Conservation (phyloP, 345 rosid genomes). For the Reutealis trisperma region DNA sequence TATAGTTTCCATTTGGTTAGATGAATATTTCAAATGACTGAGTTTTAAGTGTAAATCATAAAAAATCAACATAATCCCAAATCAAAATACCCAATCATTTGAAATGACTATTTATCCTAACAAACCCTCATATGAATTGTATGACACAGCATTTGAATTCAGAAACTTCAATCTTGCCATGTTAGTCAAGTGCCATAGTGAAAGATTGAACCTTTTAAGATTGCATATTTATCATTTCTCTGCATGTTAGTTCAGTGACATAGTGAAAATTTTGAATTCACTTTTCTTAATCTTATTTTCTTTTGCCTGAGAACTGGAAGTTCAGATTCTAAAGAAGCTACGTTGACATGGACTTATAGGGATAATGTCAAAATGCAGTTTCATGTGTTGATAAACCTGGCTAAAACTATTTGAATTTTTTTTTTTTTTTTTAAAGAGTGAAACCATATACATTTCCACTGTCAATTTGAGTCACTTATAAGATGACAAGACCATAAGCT, state of each 20-base stretch:
- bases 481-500: neutral
- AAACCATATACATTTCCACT: neutral
- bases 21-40: no score
- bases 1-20: no score
- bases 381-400: neutral
- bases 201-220: neutral
- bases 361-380: neutral
- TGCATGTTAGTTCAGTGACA: neutral
- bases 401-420: neutral
- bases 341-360: neutral
- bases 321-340: neutral
- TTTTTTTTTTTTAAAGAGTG: no score
- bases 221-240: neutral
- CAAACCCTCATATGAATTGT: neutral
- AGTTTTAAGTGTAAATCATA: no score
- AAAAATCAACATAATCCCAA: no score
- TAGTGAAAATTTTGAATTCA: no score
- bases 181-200: neutral
- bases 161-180: slow-evolving; percentile 1
- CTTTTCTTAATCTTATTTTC: neutral
- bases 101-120: no score
- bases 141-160: slow-evolving; percentile 7
- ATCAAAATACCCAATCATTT: no score
- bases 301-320: neutral
- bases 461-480: neutral